Evolutionary conservation across 2,329 filamentous ascomycete species (phyloP), one percentile per base, ranked within the genome.

Genomic region (Shiraia bambusicola): DNA sequence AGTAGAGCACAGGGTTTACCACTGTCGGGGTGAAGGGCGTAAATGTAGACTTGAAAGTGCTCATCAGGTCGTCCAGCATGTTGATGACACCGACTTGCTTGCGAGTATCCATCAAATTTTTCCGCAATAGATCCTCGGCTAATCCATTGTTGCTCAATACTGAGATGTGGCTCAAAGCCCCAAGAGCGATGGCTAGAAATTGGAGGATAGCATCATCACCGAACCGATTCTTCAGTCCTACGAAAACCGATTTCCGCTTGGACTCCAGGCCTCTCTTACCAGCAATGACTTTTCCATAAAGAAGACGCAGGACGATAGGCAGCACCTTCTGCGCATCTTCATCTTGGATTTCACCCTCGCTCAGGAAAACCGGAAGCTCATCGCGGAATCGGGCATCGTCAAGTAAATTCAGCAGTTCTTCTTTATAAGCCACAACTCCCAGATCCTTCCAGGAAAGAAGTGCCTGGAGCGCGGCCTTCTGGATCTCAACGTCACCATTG

Each of bases 321-420:
- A 97, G 88, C 26, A 96, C 70, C 32, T 82, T 80, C 3, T 73
- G 60, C 7, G 86, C 82, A 61, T 98, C 89, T 36, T 86, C 81
- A 6, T 83, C 73, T 52, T 84, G 83, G 51, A 96, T 86, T 40
- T 59, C 84, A 71, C 42, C 83, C 83, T 46, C 80, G 74, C 28
- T 81, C 73, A 98, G 79, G 51, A 98, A 86, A 4, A 93, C 82
- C 0, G 89, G 86, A n/a, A 98, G 78, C 64, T 97, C 92, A 59
- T 97, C 93, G 61, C 90, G 88, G 71, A 97, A 95, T 34, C 88
- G 81, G 16, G 87, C 84, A 49, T 97, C 93, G 53, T 98, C 93
- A 7, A 97, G 79, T 2, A 98, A 76, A 56, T 89, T 91, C 48
- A 89, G 79, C 16, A 98, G 71, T 54, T 91, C 88, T 54, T 96